Conservation (phyloP, 805 yeast genomes). For the Schwanniomyces pseudopolymorphus region DNA sequence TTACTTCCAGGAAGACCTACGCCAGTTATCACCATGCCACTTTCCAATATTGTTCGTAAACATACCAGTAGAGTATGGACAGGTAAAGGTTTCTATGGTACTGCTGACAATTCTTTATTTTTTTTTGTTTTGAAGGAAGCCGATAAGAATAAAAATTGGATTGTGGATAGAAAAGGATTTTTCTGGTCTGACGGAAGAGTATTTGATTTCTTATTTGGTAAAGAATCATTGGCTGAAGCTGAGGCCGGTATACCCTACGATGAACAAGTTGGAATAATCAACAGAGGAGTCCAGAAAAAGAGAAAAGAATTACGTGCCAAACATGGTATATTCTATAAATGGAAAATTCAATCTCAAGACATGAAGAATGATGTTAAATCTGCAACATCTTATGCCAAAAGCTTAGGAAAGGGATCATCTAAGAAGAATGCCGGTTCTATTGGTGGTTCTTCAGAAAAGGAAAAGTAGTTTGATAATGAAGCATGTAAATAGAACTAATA, state of each 20-base stretch:
- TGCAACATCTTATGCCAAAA: constrained; percentile 22
- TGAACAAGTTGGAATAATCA: constrained; percentile 51
- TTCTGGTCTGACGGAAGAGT: constrained; percentile 93
- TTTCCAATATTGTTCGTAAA: constrained; percentile 54
- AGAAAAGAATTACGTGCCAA: constrained; percentile 51
- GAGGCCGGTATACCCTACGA: constrained; percentile 68
- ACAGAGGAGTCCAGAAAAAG: constrained; percentile 47
- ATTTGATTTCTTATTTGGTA: constrained; percentile 77
- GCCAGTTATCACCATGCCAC: constrained; percentile 68
- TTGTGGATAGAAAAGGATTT: constrained; percentile 82
- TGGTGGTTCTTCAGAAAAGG: background rate
- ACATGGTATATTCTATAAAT: constrained; percentile 61
- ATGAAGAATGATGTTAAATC: constrained; percentile 25
- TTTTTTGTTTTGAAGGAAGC: constrained; percentile 69
- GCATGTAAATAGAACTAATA: background rate
- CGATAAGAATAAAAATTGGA: constrained; percentile 56
- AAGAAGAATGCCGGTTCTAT: background rate
- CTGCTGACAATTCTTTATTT: constrained; percentile 71
- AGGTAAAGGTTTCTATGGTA: constrained; percentile 85
- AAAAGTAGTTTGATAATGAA: background rate
- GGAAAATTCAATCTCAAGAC: constrained; percentile 42
- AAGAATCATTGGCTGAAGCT: constrained; percentile 73
- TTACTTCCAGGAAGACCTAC: constrained; percentile 73
- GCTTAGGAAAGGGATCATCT: constrained; percentile 2
- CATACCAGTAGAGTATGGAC: constrained; percentile 73